Evolutionary conservation across 2,329 filamentous ascomycete species (phyloP).

Genomic region (Ambrosiella xylebori): DNA sequence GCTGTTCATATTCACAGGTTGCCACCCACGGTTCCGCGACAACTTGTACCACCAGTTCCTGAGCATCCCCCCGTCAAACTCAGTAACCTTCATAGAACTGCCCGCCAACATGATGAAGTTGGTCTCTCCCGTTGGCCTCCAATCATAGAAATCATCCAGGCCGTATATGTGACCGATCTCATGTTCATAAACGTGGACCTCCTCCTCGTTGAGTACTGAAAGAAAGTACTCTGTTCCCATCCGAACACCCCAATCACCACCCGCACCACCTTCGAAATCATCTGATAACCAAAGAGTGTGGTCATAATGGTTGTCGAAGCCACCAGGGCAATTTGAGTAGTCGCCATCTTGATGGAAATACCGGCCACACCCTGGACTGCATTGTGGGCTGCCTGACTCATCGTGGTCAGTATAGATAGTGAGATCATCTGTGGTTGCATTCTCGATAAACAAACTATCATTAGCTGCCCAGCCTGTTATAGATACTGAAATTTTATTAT

Average conservation of each 20-base stretch:
- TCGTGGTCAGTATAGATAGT: slow-evolving; percentile 26
- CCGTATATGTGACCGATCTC: slow-evolving; percentile 29
- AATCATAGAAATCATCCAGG: slow-evolving; percentile 27
- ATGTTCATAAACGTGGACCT: slow-evolving; percentile 29
- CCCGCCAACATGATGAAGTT: slow-evolving; percentile 31
- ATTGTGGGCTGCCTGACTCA: slow-evolving; percentile 24
- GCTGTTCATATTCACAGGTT: slow-evolving; percentile 1
- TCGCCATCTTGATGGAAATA: slow-evolving; percentile 29
- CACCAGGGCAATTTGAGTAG: slow-evolving; percentile 24
- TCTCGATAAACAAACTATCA: slow-evolving; percentile 22
- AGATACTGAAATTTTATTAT: slow-evolving; percentile 22
- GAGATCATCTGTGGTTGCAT: slow-evolving; percentile 20
- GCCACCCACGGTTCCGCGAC: slow-evolving; percentile 19
- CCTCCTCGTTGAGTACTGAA: slow-evolving; percentile 20
- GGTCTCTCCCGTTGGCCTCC: slow-evolving; percentile 24
- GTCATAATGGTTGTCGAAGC: slow-evolving; percentile 26
- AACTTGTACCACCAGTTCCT: slow-evolving; percentile 28
- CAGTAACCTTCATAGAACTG: slow-evolving; percentile 24
- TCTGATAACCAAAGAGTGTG: slow-evolving; percentile 31
- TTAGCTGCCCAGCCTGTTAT: slow-evolving; percentile 29
- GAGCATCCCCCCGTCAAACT: slow-evolving; percentile 33
- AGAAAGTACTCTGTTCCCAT: slow-evolving; percentile 28
- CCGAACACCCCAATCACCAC: slow-evolving; percentile 31
- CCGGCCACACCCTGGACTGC: slow-evolving; percentile 24
- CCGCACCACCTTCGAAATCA: slow-evolving; percentile 26